phyloP scores from a whole-genome alignment of 768 basidiomycete genomes.

The Suillus hirtellus region DNA sequence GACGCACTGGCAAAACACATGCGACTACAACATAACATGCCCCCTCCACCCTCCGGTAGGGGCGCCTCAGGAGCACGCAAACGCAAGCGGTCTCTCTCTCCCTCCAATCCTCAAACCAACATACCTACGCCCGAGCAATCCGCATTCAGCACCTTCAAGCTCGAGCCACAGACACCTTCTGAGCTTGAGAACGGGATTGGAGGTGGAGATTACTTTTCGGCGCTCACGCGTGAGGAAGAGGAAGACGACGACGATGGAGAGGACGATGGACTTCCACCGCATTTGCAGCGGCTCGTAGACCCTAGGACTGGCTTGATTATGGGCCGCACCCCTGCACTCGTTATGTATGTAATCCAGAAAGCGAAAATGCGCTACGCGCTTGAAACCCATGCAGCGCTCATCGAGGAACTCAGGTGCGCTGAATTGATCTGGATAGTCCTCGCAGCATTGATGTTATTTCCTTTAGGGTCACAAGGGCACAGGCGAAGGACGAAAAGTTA shows the following conservation, averaged over 20 bases:
- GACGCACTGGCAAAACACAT: constrained; percentile 93
- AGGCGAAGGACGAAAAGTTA: constrained; percentile 52
- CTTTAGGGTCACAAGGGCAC: constrained; percentile 45
- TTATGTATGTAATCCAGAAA: constrained; percentile 67
- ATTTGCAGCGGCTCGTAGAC: constrained; percentile 52
- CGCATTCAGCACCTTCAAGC: constrained; percentile 63
- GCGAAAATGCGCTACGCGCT: constrained; percentile 74
- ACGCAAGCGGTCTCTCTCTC: constrained; percentile 39
- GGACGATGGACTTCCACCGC: constrained; percentile 53
- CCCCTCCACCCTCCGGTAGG: constrained; percentile 69
- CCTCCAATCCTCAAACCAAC: constrained; percentile 21
- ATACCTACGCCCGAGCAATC: constrained; percentile 21
- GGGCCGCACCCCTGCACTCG: constrained; percentile 68
- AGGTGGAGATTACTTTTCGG: constrained; percentile 36
- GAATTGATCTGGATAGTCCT: background rate
- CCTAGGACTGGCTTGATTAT: constrained; percentile 62
- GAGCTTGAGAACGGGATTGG: constrained; percentile 28
- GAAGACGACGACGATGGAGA: constrained; percentile 33
- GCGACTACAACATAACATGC: constrained; percentile 83
- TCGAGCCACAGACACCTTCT: constrained; percentile 52
- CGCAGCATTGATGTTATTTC: background rate
- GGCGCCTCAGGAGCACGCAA: constrained; percentile 75
- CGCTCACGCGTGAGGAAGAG: constrained; percentile 12
- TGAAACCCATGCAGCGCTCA: constrained; percentile 64
- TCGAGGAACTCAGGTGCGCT: constrained; percentile 56